Conservation (phyloP, 495 filamentous ascomycete species). For the Penicillium salamii region DNA sequence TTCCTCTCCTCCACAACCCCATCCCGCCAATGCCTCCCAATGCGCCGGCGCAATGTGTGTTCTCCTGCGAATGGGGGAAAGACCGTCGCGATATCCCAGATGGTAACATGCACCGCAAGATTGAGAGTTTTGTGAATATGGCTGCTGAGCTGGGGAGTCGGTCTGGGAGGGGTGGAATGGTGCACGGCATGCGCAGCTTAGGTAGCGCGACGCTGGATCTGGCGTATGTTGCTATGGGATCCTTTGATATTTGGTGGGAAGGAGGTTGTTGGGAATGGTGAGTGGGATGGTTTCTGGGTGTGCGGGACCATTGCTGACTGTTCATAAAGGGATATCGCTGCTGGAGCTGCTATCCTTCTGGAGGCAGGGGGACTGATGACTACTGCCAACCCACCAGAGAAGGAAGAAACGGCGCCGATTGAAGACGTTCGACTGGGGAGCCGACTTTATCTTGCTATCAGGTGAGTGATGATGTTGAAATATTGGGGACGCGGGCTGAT, state of each 20-base stretch:
- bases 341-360: constrained; percentile 53
- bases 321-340: constrained; percentile 48
- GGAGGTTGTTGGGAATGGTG: constrained; percentile 59
- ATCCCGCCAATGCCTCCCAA: constrained; percentile 58
- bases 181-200: constrained; percentile 56
- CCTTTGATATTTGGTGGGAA: constrained; percentile 59
- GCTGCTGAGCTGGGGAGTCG: constrained; percentile 57
- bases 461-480: constrained; percentile 36
- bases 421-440: constrained; percentile 57
- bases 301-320: constrained; percentile 3
- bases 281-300: constrained; percentile 12
- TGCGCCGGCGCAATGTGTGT: constrained; percentile 63
- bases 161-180: constrained; percentile 62
- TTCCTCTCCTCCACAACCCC: constrained; percentile 57
- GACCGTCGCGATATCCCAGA: constrained; percentile 59
- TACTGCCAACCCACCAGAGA: constrained; percentile 61
- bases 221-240: constrained; percentile 56
- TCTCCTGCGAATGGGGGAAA: constrained; percentile 72
- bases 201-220: constrained; percentile 59
- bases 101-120: constrained; percentile 63
- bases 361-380: constrained; percentile 64
- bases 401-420: constrained; percentile 52
- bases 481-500: neutral
- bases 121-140: constrained; percentile 70
- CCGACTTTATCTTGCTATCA: constrained; percentile 62